Percentiles rank a stretch among this genome's conserved stretches.
phyloP scores from a whole-genome alignment of 1,284 basidiomycete species.

The Melampsora americana region DNA sequence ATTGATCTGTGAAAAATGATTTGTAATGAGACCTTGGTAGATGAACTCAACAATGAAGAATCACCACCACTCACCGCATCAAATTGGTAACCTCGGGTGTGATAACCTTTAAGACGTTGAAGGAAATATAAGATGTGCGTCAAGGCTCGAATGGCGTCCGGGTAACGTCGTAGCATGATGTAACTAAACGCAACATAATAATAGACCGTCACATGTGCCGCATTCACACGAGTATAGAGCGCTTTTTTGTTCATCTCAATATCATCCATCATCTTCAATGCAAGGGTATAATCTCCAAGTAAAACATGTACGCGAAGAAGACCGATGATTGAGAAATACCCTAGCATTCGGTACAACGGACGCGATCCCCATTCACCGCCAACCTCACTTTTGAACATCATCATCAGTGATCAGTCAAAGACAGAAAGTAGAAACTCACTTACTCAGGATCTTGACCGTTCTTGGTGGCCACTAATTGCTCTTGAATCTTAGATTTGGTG shows the following conservation, averaged over 20 bases:
- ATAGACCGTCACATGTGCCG: slow-evolving; percentile 89
- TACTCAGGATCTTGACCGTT: slow-evolving; percentile 72
- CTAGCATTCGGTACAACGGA: slow-evolving; percentile 90
- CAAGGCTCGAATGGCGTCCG: slow-evolving; percentile 90
- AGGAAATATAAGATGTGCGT: slow-evolving; percentile 90
- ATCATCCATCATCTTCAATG: slow-evolving; percentile 89
- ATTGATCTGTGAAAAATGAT: slow-evolving; percentile 66
- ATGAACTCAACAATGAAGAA: background rate
- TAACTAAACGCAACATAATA: slow-evolving; percentile 97
- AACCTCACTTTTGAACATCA: slow-evolving; percentile 63
- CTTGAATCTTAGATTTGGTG: slow-evolving; percentile 92
- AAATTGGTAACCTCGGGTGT: slow-evolving; percentile 92
- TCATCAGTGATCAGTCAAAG: slow-evolving; percentile 3
- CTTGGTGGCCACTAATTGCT: slow-evolving; percentile 79
- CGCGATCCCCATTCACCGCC: slow-evolving; percentile 86
- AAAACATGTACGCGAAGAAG: slow-evolving; percentile 91
- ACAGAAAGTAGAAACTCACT: slow-evolving; percentile 51
- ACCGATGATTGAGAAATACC: slow-evolving; percentile 94
- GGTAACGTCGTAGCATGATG: slow-evolving; percentile 86
- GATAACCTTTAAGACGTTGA: slow-evolving; percentile 61
- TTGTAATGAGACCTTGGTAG: slow-evolving; percentile 24
- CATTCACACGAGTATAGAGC: slow-evolving; percentile 83
- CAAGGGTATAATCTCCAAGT: slow-evolving; percentile 90
- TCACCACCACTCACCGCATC: slow-evolving; percentile 66
- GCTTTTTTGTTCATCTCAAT: slow-evolving; percentile 85